Conservation (phyloP, 345 rosid genomes). For the Dovyalis caffra region DNA sequence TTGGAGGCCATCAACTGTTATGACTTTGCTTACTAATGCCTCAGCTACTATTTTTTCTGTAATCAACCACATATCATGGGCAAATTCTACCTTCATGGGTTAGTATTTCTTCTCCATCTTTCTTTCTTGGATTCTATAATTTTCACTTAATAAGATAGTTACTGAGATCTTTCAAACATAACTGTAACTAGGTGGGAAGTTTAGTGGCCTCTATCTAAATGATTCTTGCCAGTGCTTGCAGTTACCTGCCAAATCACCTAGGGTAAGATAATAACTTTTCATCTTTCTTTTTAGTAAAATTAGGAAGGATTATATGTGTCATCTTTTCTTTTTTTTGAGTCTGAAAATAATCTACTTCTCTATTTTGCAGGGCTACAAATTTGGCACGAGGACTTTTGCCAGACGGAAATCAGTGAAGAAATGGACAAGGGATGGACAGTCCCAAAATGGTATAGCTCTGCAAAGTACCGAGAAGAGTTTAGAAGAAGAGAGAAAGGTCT, state of each 20-base stretch:
- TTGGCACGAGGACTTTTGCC: conserved; percentile 30
- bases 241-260: conserved; percentile 13
- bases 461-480: conserved; percentile 11
- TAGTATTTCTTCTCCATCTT: conserved; percentile 11
- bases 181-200: conserved; percentile 14
- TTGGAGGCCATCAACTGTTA: not conserved
- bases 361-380: conserved; percentile 30
- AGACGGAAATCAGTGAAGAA: conserved; percentile 54
- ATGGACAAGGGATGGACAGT: conserved; percentile 28
- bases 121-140: too few species aligned
- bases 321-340: not conserved
- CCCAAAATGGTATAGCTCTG: conserved; percentile 18
- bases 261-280: conserved; percentile 30
- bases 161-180: too few species aligned
- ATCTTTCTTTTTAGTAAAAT: not conserved
- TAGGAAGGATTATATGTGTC: not conserved
- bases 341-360: not conserved
- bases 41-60: not conserved
- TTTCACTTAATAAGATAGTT: too few species aligned
- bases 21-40: conserved; percentile 25
- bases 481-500: conserved; percentile 22
- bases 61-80: conserved; percentile 4
- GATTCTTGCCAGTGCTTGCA: not conserved
- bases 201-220: conserved; percentile 11
- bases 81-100: conserved; percentile 26